Percentiles rank a stretch among this genome's conserved stretches.
These are phyloP conservation scores for Fusarium irregulare DNA, from an alignment of 2,329 filamentous ascomycete species.

Conservation along the genomic window DNA sequence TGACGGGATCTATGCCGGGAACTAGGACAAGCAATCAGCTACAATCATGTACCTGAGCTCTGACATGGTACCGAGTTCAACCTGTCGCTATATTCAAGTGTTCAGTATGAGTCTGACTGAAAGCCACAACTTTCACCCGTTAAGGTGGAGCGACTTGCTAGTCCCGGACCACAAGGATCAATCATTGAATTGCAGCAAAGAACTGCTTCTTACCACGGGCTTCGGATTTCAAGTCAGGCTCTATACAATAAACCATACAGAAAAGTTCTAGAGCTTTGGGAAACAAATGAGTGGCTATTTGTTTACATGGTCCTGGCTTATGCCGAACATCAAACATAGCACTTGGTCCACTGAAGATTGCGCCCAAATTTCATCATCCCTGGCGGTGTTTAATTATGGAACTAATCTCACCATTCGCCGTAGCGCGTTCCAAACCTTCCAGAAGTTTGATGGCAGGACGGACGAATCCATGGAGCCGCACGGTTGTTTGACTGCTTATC, in stretches of 20 bases:
- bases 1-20: background rate
- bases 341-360: conserved; percentile 45
- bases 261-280: background rate
- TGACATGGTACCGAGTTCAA: background rate
- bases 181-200: background rate
- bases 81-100: background rate
- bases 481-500: conserved; percentile 33
- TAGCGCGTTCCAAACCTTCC: conserved; percentile 48
- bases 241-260: background rate
- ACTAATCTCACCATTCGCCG: conserved; percentile 40
- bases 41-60: background rate
- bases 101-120: background rate
- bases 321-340: conserved; percentile 29
- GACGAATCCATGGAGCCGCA: conserved; percentile 43
- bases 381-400: conserved; percentile 44
- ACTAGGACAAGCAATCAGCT: background rate
- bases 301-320: conserved; percentile 24
- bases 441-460: conserved; percentile 46
- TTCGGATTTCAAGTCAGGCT: background rate
- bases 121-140: background rate
- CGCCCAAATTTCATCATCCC: conserved; percentile 36
- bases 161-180: background rate
- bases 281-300: background rate
- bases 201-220: background rate
- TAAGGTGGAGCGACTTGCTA: background rate